Evolutionary conservation across 176 grass and related monocot species (phyloP).

Genomic region (Guadua angustifolia): DNA sequence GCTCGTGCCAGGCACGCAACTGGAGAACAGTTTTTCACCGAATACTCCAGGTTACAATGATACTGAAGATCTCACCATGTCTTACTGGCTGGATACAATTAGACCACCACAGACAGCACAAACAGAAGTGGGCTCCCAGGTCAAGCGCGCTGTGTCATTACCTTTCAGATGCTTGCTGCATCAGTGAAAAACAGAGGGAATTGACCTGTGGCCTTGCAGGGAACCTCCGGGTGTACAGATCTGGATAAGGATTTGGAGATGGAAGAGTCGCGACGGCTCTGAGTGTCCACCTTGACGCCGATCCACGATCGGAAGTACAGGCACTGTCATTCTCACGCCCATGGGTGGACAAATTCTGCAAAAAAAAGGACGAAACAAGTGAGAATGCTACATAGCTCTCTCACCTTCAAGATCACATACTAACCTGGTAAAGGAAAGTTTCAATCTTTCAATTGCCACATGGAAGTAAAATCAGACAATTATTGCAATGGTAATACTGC

Average conservation of each 20-base stretch:
- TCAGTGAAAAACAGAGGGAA: conserved; percentile 58
- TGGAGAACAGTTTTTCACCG: background rate
- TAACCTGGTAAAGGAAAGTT: conserved; percentile 44
- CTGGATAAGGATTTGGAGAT: conserved; percentile 58
- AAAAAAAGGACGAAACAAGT: conserved; percentile 17
- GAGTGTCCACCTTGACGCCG: conserved; percentile 46
- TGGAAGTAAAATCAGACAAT: conserved; percentile 32
- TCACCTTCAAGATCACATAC: conserved; percentile 33
- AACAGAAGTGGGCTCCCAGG: conserved; percentile 38
- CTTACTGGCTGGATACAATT: conserved; percentile 37
- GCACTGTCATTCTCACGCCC: conserved; percentile 21
- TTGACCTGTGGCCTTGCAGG: conserved; percentile 44
- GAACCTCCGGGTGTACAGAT: conserved; percentile 53
- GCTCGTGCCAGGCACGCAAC: conserved; percentile 7
- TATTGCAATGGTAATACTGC: conserved; percentile 24
- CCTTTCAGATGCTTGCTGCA: conserved; percentile 50
- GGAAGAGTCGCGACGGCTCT: conserved; percentile 59
- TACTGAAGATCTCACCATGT: conserved; percentile 19
- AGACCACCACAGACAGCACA: conserved; percentile 33
- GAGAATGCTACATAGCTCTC: conserved; percentile 22
- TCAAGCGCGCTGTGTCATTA: conserved; percentile 30
- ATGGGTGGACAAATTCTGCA: conserved; percentile 43
- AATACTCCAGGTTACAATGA: conserved; percentile 22
- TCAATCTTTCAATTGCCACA: conserved; percentile 6
- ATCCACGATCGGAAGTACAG: conserved; percentile 46